Percentiles rank a stretch among this genome's conserved stretches.
phyloP scores from a whole-genome alignment of 2,329 filamentous ascomycete species.

The Neonectria hederae region DNA sequence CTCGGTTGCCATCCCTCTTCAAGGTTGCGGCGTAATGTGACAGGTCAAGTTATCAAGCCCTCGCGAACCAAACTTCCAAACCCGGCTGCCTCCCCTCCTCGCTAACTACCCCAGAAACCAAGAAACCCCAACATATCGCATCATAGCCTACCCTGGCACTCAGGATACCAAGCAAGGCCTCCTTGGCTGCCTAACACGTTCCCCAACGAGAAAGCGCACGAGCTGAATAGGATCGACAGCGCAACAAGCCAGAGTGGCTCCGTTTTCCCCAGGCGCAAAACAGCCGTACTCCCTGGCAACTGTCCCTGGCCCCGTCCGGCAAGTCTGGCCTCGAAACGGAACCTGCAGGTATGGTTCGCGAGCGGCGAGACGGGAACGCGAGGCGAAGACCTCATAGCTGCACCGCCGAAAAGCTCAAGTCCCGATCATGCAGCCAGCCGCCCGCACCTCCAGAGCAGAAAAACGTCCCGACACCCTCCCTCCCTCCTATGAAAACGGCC shows the following conservation, averaged over 20 bases:
- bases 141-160: background rate
- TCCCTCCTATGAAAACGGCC: background rate
- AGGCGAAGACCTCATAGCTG: background rate
- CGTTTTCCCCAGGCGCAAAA: background rate
- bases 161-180: background rate
- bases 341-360: background rate
- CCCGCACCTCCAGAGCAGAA: background rate
- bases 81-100: constrained; percentile 1
- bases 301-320: background rate
- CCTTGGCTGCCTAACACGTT: background rate
- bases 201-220: background rate
- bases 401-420: background rate
- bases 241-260: background rate
- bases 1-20: constrained; percentile 16
- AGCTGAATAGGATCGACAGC: background rate
- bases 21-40: constrained; percentile 25
- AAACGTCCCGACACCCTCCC: background rate
- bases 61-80: background rate
- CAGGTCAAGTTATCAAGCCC: constrained; percentile 20
- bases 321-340: background rate
- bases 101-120: constrained; percentile 6
- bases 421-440: constrained; percentile 3
- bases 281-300: background rate
- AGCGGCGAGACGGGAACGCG: background rate
- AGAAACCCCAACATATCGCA: constrained; percentile 1